Conservation (phyloP, 2,329 filamentous ascomycete genomes). For the Cladosporium sp. region DNA sequence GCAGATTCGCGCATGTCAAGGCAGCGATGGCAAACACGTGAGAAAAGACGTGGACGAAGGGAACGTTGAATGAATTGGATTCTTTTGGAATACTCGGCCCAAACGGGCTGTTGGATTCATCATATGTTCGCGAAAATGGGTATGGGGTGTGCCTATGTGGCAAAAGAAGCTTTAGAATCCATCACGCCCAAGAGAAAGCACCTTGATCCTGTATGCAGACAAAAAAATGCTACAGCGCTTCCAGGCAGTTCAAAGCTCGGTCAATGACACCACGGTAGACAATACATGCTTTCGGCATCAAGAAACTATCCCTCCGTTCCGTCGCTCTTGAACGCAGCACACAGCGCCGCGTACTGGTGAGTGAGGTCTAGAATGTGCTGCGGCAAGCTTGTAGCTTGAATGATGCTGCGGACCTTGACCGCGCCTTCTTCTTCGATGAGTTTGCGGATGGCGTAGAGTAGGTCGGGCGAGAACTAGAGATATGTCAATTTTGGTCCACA, state of each 20-base stretch:
- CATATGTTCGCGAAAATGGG: slow-evolving; percentile 3
- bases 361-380: slow-evolving; percentile 92
- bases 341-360: slow-evolving; percentile 92
- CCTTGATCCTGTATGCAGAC: background rate
- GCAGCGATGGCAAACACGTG: background rate
- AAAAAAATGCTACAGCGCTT: background rate
- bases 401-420: slow-evolving; percentile 94
- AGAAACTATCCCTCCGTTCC: slow-evolving; percentile 67
- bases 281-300: background rate
- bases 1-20: slow-evolving; percentile 34
- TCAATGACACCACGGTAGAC: background rate
- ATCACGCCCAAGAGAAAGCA: background rate
- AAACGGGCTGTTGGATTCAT: slow-evolving; percentile 3
- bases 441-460: slow-evolving; percentile 84
- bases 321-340: slow-evolving; percentile 91
- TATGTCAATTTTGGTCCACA: slow-evolving; percentile 16
- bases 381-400: slow-evolving; percentile 91
- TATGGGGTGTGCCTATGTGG: slow-evolving; percentile 2
- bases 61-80: background rate
- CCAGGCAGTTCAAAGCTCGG: background rate
- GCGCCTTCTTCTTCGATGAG: slow-evolving; percentile 97
- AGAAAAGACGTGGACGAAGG: background rate
- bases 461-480: slow-evolving; percentile 80
- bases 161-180: background rate
- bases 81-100: background rate